Evolutionary conservation across 169 alveolate species (phyloP).

Genomic region (Cryptosporidium sp.): DNA sequence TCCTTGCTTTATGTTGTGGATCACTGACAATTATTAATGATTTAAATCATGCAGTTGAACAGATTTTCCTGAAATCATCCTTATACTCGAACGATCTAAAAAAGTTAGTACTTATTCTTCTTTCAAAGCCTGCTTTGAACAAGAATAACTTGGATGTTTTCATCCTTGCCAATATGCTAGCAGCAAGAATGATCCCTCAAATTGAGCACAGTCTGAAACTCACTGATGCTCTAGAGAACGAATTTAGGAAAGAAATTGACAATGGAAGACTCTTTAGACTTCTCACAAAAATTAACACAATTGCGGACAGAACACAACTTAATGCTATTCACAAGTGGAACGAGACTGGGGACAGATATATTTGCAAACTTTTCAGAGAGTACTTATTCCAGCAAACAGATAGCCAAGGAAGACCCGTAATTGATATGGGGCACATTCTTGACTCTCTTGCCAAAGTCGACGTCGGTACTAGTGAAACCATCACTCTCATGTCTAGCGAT

Average conservation of each 20-base stretch:
- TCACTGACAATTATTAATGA: conserved; percentile 65
- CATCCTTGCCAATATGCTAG: conserved; percentile 69
- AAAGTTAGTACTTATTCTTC: conserved; percentile 57
- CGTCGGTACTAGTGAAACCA: conserved; percentile 72
- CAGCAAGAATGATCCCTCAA: conserved; percentile 76
- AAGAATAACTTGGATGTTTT: conserved; percentile 72
- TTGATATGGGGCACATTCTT: conserved; percentile 71
- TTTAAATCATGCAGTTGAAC: conserved; percentile 70
- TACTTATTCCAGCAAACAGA: conserved; percentile 71
- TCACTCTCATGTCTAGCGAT: conserved; percentile 72
- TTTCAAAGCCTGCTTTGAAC: conserved; percentile 69
- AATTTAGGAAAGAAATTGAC: conserved; percentile 67
- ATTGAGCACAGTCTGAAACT: conserved; percentile 70
- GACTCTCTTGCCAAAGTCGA: conserved; percentile 74
- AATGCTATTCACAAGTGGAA: conserved; percentile 72
- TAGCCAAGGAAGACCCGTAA: conserved; percentile 70
- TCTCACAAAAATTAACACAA: conserved; percentile 59
- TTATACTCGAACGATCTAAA: conserved; percentile 59
- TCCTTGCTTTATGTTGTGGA: conserved; percentile 66
- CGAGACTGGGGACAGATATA: conserved; percentile 72
- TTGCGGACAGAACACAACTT: conserved; percentile 74
- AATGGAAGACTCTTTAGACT: conserved; percentile 70
- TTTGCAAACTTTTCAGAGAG: conserved; percentile 69
- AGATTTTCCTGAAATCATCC: conserved; percentile 62
- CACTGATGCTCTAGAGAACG: conserved; percentile 72